Evolutionary conservation across 2,329 filamentous ascomycete species (phyloP).

Genomic region (Hansfordia pulvinata): DNA sequence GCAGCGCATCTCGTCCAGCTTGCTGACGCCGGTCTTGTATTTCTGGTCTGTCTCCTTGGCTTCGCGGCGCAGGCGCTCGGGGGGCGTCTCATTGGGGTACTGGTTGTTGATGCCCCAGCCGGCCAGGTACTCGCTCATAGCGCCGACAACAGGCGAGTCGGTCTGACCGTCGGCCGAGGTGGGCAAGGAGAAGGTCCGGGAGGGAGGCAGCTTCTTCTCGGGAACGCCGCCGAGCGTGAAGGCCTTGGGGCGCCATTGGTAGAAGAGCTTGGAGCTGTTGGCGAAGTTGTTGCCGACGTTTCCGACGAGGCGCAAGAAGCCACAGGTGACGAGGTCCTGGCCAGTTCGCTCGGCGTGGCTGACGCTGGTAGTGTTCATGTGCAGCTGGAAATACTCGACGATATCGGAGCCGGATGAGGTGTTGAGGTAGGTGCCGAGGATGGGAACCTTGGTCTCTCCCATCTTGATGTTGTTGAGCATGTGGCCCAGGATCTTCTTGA

Average conservation of each 20-base stretch:
- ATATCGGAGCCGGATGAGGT: constrained; percentile 86
- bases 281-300: constrained; percentile 93
- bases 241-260: constrained; percentile 89
- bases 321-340: constrained; percentile 77
- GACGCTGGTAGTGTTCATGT: constrained; percentile 72
- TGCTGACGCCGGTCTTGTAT: constrained; percentile 77
- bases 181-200: constrained; percentile 61
- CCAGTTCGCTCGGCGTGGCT: constrained; percentile 90
- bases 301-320: constrained; percentile 80
- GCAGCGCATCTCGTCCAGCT: constrained; percentile 81
- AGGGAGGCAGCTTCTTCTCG: constrained; percentile 67
- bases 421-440: constrained; percentile 88
- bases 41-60: constrained; percentile 82
- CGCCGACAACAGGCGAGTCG: constrained; percentile 73
- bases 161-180: constrained; percentile 41
- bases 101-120: constrained; percentile 89
- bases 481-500: constrained; percentile 80
- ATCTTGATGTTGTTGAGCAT: constrained; percentile 80
- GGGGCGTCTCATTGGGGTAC: constrained; percentile 85
- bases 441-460: constrained; percentile 86
- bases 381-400: constrained; percentile 83
- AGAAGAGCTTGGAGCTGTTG: constrained; percentile 94
- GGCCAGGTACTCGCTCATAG: constrained; percentile 77
- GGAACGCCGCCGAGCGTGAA: constrained; percentile 81
- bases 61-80: constrained; percentile 76